phyloP scores from a whole-genome alignment of 2,329 filamentous ascomycete species.

The Sphaceloma murrayae region DNA sequence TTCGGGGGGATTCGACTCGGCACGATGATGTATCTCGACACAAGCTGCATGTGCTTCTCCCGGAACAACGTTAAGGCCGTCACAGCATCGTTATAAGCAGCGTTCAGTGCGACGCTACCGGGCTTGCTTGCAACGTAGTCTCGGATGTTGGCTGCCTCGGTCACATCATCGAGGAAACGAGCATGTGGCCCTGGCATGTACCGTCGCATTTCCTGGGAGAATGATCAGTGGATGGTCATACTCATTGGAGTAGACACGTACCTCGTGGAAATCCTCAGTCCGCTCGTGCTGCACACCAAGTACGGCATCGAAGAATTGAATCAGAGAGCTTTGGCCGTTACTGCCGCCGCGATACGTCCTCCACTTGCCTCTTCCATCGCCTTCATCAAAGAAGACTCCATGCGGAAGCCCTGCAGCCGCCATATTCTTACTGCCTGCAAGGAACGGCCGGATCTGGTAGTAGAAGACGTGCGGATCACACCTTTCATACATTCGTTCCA shows the following conservation, averaged over 20 bases:
- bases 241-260: conserved; percentile 21
- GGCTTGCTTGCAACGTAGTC: conserved; percentile 33
- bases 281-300: conserved; percentile 40
- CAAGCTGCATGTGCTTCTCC: conserved; percentile 44
- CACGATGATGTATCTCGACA: conserved; percentile 45
- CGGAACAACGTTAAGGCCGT: conserved; percentile 39
- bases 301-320: conserved; percentile 46
- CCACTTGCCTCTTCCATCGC: conserved; percentile 41
- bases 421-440: conserved; percentile 48
- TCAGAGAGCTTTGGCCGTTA: conserved; percentile 46
- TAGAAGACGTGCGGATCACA: conserved; percentile 43
- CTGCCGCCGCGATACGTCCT: conserved; percentile 45
- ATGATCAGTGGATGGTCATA: conserved; percentile 14
- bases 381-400: conserved; percentile 45
- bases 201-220: conserved; percentile 40
- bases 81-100: conserved; percentile 40
- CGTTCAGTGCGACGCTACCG: conserved; percentile 29
- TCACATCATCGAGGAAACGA: conserved; percentile 41
- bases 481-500: conserved; percentile 44
- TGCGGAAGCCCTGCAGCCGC: conserved; percentile 40
- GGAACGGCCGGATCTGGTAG: conserved; percentile 42
- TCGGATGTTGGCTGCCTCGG: conserved; percentile 38
- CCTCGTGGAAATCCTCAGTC: conserved; percentile 38
- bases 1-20: conserved; percentile 26
- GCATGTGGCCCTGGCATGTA: conserved; percentile 48